Percentiles rank a stretch among this genome's conserved stretches.
Evolutionary conservation across 164 flowering plant species (phyloP).

Genomic region (Magnolia kwangsiensis): DNA sequence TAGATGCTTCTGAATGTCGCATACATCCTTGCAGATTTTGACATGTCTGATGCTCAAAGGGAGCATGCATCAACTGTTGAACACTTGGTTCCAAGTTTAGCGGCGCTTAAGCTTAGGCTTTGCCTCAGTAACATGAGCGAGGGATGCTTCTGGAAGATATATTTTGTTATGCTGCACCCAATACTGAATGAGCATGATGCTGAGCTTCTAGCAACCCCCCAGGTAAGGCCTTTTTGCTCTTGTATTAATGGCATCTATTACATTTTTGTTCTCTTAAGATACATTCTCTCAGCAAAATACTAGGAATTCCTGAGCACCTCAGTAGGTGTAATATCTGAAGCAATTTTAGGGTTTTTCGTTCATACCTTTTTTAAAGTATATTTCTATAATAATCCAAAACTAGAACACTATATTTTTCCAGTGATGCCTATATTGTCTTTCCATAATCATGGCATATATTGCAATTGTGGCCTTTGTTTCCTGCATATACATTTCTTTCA

Average conservation of each 20-base stretch:
- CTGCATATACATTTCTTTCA: too few relatives aligned
- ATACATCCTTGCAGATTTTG: constrained; percentile 46
- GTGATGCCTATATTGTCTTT: too few relatives aligned
- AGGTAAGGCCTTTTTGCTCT: constrained; percentile 36
- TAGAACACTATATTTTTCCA: too few relatives aligned
- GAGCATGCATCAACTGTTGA: constrained; percentile 53
- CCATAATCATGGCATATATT: too few relatives aligned
- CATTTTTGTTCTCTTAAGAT: neutral
- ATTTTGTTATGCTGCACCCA: constrained; percentile 61
- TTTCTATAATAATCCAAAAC: too few relatives aligned
- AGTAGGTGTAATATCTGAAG: neutral
- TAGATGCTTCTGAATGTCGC: neutral
- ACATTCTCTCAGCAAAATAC: neutral
- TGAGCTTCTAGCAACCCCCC: constrained; percentile 46
- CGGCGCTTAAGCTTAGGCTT: constrained; percentile 34
- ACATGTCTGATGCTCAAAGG: constrained; percentile 48
- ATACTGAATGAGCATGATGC: constrained; percentile 41
- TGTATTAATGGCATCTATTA: neutral
- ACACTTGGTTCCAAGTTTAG: constrained; percentile 43
- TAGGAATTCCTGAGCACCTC: neutral
- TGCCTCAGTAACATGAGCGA: constrained; percentile 35
- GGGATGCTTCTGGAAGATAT: constrained; percentile 61
- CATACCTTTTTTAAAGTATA: neutral
- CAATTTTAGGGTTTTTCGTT: neutral
- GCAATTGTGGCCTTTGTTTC: too few relatives aligned